phyloP scores from a whole-genome alignment of 768 basidiomycete genomes.

The Grammothele lineata region DNA sequence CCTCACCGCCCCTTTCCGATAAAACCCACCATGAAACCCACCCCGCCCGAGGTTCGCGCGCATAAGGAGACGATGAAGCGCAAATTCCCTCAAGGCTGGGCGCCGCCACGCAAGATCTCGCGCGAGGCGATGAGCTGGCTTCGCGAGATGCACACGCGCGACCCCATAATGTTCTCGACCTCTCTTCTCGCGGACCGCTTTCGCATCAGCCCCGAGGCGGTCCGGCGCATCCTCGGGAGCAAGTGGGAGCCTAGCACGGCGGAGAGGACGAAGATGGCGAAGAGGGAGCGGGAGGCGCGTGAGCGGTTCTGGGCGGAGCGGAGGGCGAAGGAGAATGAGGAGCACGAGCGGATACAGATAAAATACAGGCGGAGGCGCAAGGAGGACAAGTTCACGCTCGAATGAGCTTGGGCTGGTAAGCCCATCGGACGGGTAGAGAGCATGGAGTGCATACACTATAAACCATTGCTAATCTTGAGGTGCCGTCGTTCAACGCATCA shows the following conservation, averaged over 20 bases:
- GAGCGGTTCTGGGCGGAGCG: slow-evolving; percentile 17
- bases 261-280: slow-evolving; percentile 24
- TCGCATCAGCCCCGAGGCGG: slow-evolving; percentile 47
- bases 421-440: too few relatives aligned
- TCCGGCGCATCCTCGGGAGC: slow-evolving; percentile 44
- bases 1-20: slow-evolving; percentile 4
- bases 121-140: slow-evolving; percentile 50
- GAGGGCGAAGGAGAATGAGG: slow-evolving; percentile 16
- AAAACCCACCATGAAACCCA: slow-evolving; percentile 16
- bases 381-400: slow-evolving; percentile 8
- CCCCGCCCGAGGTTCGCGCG: slow-evolving; percentile 22
- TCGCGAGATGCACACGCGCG: slow-evolving; percentile 36
- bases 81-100: slow-evolving; percentile 40
- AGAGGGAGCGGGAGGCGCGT: slow-evolving; percentile 25
- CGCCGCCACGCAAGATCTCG: slow-evolving; percentile 48
- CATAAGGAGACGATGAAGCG: slow-evolving; percentile 31
- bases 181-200: slow-evolving; percentile 42
- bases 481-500: too few relatives aligned
- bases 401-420: too few relatives aligned
- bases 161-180: slow-evolving; percentile 40
- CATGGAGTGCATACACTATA: too few relatives aligned
- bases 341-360: slow-evolving; percentile 4
- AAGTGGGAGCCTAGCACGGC: slow-evolving; percentile 37
- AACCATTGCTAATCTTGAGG: too few relatives aligned
- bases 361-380: background rate